A percentile compares a stretch with the other conserved stretches of the same genome.
phyloP scores from a whole-genome alignment of 768 basidiomycete genomes.

The Lenzites betulinus region DNA sequence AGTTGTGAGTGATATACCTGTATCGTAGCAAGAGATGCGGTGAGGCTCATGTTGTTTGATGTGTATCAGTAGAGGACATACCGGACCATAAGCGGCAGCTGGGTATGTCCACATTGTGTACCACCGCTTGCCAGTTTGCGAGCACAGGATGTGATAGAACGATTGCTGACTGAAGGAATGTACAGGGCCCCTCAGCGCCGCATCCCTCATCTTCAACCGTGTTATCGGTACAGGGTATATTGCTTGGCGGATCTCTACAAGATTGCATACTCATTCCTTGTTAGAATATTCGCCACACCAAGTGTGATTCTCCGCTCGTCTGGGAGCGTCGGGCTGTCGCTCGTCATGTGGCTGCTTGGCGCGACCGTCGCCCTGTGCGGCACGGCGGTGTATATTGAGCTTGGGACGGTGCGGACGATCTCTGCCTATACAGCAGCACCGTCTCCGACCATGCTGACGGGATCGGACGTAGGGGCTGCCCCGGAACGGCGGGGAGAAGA shows the following conservation, averaged over 20 bases:
- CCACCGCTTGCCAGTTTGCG: slow-evolving; percentile 2
- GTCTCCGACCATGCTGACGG: neutral
- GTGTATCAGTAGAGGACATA: slow-evolving; percentile 43
- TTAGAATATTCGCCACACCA: slow-evolving; percentile 75
- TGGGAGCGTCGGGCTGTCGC: slow-evolving; percentile 68
- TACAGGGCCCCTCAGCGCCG: slow-evolving; percentile 34
- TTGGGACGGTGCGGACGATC: slow-evolving; percentile 57
- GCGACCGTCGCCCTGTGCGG: slow-evolving; percentile 65
- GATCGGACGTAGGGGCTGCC: slow-evolving; percentile 56
- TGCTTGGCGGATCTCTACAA: neutral
- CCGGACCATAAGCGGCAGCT: slow-evolving; percentile 51
- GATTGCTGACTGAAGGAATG: neutral
- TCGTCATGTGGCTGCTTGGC: slow-evolving; percentile 73
- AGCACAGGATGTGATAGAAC: neutral
- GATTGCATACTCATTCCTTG: too few relatives aligned
- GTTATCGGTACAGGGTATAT: slow-evolving; percentile 71
- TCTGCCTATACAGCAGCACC: neutral
- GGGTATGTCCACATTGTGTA: slow-evolving; percentile 35
- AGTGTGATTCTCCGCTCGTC: slow-evolving; percentile 64
- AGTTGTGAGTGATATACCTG: neutral
- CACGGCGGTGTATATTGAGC: slow-evolving; percentile 72
- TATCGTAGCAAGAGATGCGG: too few relatives aligned
- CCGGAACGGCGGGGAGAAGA: slow-evolving; percentile 74
- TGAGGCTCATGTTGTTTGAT: neutral
- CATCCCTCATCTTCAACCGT: slow-evolving; percentile 73